These are phyloP conservation scores for Aspergillus cejpii DNA, from an alignment of 2,329 filamentous ascomycete species.

Conservation along the genomic window DNA sequence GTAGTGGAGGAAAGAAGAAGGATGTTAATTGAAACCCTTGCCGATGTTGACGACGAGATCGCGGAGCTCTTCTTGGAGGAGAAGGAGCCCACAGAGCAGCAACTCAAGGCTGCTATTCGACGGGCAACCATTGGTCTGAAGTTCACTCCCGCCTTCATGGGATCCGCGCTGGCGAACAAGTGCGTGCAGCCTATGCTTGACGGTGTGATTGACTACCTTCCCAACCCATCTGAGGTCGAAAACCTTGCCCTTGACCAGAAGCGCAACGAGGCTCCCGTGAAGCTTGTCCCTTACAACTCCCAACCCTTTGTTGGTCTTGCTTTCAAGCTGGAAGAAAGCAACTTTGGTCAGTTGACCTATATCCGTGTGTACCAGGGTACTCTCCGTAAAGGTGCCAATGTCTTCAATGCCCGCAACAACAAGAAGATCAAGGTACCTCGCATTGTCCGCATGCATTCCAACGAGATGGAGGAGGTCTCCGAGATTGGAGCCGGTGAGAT, in stretches of 20 bases:
- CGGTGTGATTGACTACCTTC: conserved; percentile 90
- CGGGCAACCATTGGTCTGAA: conserved; percentile 80
- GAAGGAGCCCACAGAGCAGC: conserved; percentile 64
- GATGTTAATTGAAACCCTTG: conserved; percentile 85
- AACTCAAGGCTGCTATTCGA: conserved; percentile 89
- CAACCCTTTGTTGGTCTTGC: conserved; percentile 91
- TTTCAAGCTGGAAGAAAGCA: conserved; percentile 98
- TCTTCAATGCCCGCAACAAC: conserved; percentile 88
- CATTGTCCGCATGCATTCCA: conserved; percentile 98
- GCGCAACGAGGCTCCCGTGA: conserved; percentile 69
- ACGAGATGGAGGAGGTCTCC: conserved; percentile 94
- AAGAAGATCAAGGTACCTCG: conserved; percentile 96
- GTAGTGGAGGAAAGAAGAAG: conserved; percentile 74
- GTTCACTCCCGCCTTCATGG: conserved; percentile 95
- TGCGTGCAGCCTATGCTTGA: conserved; percentile 94
- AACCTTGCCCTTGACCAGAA: conserved; percentile 83
- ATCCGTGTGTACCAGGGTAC: conserved; percentile 96
- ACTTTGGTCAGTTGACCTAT: conserved; percentile 96
- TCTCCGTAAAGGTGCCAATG: conserved; percentile 76
- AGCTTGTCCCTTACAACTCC: conserved; percentile 86
- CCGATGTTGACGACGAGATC: conserved; percentile 96
- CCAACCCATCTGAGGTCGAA: conserved; percentile 80
- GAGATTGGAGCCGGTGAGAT: conserved; percentile 96
- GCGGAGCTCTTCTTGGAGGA: conserved; percentile 92
- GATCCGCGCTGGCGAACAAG: conserved; percentile 90